Evolutionary conservation across 2,329 filamentous ascomycete genomes (phyloP), one percentile per base, ranked within the genome.

Genomic region (Paraphaeosphaeria sporulosa): DNA sequence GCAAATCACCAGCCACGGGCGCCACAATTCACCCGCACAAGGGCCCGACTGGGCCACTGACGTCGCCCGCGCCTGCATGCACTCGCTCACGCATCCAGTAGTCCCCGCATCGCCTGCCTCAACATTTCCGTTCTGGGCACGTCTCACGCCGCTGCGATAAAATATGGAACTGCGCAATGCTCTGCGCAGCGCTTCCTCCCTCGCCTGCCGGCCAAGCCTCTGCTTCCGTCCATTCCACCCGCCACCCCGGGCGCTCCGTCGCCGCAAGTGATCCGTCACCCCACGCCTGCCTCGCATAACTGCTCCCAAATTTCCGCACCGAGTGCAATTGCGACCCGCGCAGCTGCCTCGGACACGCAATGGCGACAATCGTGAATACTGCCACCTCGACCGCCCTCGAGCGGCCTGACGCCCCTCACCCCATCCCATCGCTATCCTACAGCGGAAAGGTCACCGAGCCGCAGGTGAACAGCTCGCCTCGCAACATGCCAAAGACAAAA

Each of bases 401-500:
- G 56, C 55, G 72, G 15, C 64, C 68, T 25, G 60, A 58, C 36
- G 47, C 70, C 63, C 54, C 52, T 62, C 59, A 73, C 57, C 69
- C 74, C 23, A 61, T 62, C 40, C 49, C 49, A 15, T 40, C 49
- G 19, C 34, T 32, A 15, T 40, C 49, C 9, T 69, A 70, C 61
- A 69, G 70, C 25, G 65, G 62, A 25, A 69, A 68, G 56, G 70
- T 69, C 36, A 64, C 64, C 40, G 59, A 70, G 36, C 59, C 52
- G 8, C 59, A 62, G 17, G 54, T 42, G 47, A 62, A 64, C 60
- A 60, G 62, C 62, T 59, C 66, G 55, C 57, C 65, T 36, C 53
- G 62, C 51, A 68, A 62, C 60, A 67, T 60, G 42, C 64, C 65
- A 52, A 71, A 74, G 55, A 71, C 82, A 40, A 95, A 94, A 77